Evolutionary conservation across 441 rosid species (phyloP).

Genomic region (Syzygium malaccense): DNA sequence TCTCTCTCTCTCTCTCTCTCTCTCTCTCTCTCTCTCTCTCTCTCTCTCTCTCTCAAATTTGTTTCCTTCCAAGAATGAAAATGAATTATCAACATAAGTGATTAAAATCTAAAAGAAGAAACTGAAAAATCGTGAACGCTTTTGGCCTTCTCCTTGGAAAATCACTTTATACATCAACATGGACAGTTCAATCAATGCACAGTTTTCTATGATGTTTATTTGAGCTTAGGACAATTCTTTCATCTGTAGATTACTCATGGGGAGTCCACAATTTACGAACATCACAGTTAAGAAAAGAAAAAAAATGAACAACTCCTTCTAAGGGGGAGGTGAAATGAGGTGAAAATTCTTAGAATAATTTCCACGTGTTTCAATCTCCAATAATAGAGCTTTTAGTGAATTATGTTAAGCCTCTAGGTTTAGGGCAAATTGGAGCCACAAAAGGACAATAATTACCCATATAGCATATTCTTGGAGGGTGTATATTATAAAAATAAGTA

Average conservation of each 20-base stretch:
- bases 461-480: not conserved
- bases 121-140: not conserved
- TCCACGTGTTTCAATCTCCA: not conserved
- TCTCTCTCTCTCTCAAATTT: not conserved
- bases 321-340: not conserved
- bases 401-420: not conserved
- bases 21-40: not conserved
- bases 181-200: not conserved
- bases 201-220: not conserved
- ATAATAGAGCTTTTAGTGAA: not conserved
- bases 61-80: not conserved
- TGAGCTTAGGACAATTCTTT: not conserved
- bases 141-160: not conserved
- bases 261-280: not conserved
- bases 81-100: not conserved
- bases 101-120: not conserved
- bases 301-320: not conserved
- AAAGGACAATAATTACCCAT: not conserved
- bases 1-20: not conserved
- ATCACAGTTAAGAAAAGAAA: not conserved
- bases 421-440: not conserved
- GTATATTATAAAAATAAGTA: not conserved
- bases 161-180: not conserved
- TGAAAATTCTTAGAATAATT: not conserved
- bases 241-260: not conserved